phyloP scores from a whole-genome alignment of 441 rosid genomes.

The Rhodomyrtus psidioides region DNA sequence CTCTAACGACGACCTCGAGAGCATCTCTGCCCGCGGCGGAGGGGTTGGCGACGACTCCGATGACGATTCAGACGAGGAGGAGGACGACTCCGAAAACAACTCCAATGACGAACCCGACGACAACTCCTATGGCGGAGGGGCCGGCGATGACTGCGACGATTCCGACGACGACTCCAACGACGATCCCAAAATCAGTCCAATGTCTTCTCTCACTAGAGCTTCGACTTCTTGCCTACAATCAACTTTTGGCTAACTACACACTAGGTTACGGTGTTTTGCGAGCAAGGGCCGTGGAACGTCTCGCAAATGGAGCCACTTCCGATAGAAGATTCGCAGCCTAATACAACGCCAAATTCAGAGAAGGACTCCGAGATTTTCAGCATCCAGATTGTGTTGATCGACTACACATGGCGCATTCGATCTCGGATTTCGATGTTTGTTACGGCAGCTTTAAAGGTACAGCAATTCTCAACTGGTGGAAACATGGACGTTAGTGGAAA shows the following conservation, averaged over 20 bases:
- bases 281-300: background rate
- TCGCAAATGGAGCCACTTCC: background rate
- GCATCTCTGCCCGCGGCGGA: too few relatives aligned
- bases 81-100: too few relatives aligned
- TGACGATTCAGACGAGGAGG: too few relatives aligned
- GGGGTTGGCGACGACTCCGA: too few relatives aligned
- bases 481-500: background rate
- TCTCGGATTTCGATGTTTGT: constrained; percentile 59
- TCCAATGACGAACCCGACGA: too few relatives aligned
- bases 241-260: background rate
- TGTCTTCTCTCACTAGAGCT: background rate
- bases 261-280: background rate
- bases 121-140: too few relatives aligned
- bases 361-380: constrained; percentile 7
- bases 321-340: background rate
- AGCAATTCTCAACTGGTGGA: background rate
- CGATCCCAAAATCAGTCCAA: too few relatives aligned
- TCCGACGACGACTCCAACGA: too few relatives aligned
- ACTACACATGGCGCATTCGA: constrained; percentile 77
- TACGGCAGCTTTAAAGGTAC: constrained; percentile 87
- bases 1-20: too few relatives aligned
- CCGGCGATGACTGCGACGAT: too few relatives aligned
- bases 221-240: background rate
- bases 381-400: too few relatives aligned
- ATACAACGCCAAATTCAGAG: background rate